phyloP scores from a whole-genome alignment of 2,329 filamentous ascomycete species.

The Cladosporium sp. region DNA sequence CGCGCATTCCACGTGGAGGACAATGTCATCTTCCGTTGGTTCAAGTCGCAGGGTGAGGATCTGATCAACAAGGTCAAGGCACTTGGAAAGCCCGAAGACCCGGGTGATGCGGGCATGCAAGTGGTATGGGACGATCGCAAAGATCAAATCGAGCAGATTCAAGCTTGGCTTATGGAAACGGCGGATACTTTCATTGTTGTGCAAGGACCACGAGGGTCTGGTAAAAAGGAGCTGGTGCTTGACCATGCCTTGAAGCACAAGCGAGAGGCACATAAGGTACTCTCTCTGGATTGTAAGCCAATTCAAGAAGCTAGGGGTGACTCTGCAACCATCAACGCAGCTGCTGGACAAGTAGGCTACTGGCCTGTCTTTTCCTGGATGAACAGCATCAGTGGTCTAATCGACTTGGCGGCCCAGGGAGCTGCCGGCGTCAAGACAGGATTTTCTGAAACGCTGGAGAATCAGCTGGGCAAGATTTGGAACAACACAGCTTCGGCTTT shows the following conservation, averaged over 20 bases:
- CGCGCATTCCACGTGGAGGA: constrained; percentile 70
- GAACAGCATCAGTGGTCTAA: constrained; percentile 87
- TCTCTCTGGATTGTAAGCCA: constrained; percentile 88
- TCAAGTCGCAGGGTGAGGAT: constrained; percentile 67
- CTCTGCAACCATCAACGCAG: constrained; percentile 73
- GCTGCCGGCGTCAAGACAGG: constrained; percentile 92
- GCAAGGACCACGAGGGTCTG: constrained; percentile 85
- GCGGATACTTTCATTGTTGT: constrained; percentile 91
- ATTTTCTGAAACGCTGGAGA: constrained; percentile 88
- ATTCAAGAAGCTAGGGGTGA: constrained; percentile 90
- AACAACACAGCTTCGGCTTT: constrained; percentile 77
- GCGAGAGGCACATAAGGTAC: constrained; percentile 61
- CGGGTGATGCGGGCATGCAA: constrained; percentile 64
- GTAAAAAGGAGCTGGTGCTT: constrained; percentile 82
- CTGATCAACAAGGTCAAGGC: constrained; percentile 52
- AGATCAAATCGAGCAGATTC: constrained; percentile 74
- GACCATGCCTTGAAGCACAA: constrained; percentile 72
- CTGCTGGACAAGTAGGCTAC: constrained; percentile 82
- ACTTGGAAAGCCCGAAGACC: constrained; percentile 34
- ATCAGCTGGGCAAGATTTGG: constrained; percentile 83
- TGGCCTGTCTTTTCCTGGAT: constrained; percentile 93
- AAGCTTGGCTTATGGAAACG: constrained; percentile 82
- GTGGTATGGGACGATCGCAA: constrained; percentile 87
- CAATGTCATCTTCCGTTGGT: constrained; percentile 72
- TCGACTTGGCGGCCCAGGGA: constrained; percentile 88